A percentile compares a stretch with the other conserved stretches of the same genome.
Conservation (phyloP, 306 rosid species). For the Begonia loranthoides region DNA sequence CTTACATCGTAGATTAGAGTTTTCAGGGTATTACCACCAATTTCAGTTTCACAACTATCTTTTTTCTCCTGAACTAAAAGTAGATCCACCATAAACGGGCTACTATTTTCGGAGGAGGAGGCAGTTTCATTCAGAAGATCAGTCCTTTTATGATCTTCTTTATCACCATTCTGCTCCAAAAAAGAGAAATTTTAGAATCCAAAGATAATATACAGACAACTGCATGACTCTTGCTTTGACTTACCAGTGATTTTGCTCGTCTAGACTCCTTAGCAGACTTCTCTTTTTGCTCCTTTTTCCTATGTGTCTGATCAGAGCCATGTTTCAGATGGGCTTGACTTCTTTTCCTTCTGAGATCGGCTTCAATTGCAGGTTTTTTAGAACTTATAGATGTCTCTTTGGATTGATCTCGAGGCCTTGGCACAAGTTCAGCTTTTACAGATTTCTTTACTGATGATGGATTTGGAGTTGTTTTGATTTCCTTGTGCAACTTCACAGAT, state of each 20-base stretch:
- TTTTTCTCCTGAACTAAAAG: constrained; percentile 13
- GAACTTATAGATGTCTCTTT: constrained; percentile 25
- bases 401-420: constrained; percentile 40
- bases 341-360: constrained; percentile 22
- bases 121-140: constrained; percentile 22
- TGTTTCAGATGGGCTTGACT: background rate
- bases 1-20: background rate
- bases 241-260: constrained; percentile 32
- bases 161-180: constrained; percentile 25
- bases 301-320: constrained; percentile 13
- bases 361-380: constrained; percentile 32
- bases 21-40: constrained; percentile 30
- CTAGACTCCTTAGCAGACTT: constrained; percentile 24
- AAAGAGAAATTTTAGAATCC: background rate
- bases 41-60: constrained; percentile 13
- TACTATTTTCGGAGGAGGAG: constrained; percentile 15
- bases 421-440: constrained; percentile 20
- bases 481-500: constrained; percentile 13
- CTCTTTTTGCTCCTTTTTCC: constrained; percentile 30
- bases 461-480: constrained; percentile 19
- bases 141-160: constrained; percentile 20
- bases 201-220: background rate
- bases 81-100: constrained; percentile 15
- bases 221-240: background rate
- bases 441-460: constrained; percentile 26